phyloP scores from a whole-genome alignment of 1,139 yeast species.

The Candida tetrigidarum region DNA sequence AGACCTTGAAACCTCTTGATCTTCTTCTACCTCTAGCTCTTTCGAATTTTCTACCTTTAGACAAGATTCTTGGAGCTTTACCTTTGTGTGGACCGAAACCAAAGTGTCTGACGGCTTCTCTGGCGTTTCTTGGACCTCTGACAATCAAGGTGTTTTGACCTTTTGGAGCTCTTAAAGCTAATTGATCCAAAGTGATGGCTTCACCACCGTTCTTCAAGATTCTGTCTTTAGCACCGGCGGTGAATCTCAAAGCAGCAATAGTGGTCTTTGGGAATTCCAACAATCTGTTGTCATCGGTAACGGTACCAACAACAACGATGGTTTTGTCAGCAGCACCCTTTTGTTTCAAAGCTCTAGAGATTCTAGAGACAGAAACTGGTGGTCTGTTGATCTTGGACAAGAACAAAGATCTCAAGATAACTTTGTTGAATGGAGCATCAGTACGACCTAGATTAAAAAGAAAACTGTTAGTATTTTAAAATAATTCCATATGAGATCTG shows the following conservation, averaged over 20 bases:
- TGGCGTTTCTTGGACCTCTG: conserved; percentile 98
- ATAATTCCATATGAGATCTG: conserved; percentile 40
- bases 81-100: conserved; percentile 99
- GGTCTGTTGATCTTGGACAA: conserved; percentile 99
- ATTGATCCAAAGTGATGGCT: conserved; percentile 98
- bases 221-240: conserved; percentile 98
- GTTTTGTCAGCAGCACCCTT: conserved; percentile 91
- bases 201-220: conserved; percentile 99
- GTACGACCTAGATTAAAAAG: conserved; percentile 74
- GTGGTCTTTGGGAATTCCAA: conserved; percentile 95
- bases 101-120: conserved; percentile 99
- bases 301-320: conserved; percentile 98
- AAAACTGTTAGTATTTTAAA: conserved; percentile 46
- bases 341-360: conserved; percentile 80
- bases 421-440: conserved; percentile 98
- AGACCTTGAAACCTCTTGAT: conserved; percentile 99
- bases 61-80: conserved; percentile 98
- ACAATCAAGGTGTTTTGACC: conserved; percentile 98
- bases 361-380: conserved; percentile 95
- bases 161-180: conserved; percentile 99
- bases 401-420: conserved; percentile 91
- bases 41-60: conserved; percentile 99
- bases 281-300: conserved; percentile 97
- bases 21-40: conserved; percentile 99
- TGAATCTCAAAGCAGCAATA: conserved; percentile 99